Percentiles rank a stretch among this genome's conserved stretches.
Conservation (phyloP, 139 green algal genomes). For the Closterium sp. region DNA sequence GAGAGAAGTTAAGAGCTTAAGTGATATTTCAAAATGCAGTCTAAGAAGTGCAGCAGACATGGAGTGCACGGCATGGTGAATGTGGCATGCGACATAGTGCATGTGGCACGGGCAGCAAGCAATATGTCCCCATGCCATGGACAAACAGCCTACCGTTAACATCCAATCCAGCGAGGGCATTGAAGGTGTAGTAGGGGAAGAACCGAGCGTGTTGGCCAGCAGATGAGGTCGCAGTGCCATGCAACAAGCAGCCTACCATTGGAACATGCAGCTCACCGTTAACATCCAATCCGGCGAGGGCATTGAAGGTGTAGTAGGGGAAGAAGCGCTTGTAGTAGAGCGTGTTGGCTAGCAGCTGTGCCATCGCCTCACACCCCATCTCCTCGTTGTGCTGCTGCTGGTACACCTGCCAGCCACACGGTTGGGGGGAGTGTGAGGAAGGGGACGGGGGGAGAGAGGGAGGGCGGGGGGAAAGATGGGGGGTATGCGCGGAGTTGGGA, state of each 20-base stretch:
- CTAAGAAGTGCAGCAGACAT: neutral
- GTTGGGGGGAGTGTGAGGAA: neutral
- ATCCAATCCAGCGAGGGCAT: slow-evolving; percentile 91
- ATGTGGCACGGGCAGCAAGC: neutral
- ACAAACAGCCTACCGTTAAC: slow-evolving; percentile 71
- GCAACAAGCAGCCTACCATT: slow-evolving; percentile 43
- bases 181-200: slow-evolving; percentile 99
- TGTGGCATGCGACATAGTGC: no score
- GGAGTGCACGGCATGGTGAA: no score
- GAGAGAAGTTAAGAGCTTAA: neutral
- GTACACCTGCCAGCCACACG: slow-evolving; percentile 37
- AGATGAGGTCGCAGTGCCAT: slow-evolving; percentile 83
- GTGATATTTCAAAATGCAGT: no score
- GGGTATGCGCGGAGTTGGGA: neutral
- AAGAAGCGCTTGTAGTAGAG: slow-evolving; percentile 91
- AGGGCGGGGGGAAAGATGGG: neutral
- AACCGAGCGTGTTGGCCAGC: slow-evolving; percentile 94
- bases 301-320: slow-evolving; percentile 99
- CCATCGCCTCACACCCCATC: slow-evolving; percentile 83
- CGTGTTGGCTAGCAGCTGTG: slow-evolving; percentile 97
- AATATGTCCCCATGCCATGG: no score
- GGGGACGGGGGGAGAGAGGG: neutral
- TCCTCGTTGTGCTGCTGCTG: slow-evolving; percentile 83
- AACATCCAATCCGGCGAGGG: slow-evolving; percentile 88
- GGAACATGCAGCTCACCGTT: slow-evolving; percentile 69